Evolutionary conservation across 768 basidiomycete genomes (phyloP).

Genomic region (Leccinum subtestaceum): DNA sequence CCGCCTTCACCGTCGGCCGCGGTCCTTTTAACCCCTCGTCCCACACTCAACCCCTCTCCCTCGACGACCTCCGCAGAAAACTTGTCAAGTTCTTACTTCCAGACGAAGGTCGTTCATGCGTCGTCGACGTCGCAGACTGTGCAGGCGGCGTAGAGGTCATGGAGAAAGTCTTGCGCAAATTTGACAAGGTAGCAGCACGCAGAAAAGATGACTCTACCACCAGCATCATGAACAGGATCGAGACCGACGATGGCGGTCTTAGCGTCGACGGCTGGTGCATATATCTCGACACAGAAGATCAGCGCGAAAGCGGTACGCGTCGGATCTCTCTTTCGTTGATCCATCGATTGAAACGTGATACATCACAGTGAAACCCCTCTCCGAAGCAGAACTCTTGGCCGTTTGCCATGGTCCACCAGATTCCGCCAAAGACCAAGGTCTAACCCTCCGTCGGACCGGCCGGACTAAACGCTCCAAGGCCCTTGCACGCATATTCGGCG

Average conservation of each 20-base stretch:
- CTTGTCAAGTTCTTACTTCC: slow-evolving; percentile 86
- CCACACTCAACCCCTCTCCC: slow-evolving; percentile 45
- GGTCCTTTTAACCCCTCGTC: slow-evolving; percentile 55
- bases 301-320: slow-evolving; percentile 51
- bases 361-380: slow-evolving; percentile 63
- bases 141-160: slow-evolving; percentile 82
- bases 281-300: slow-evolving; percentile 59
- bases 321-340: not conserved
- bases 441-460: slow-evolving; percentile 64
- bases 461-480: slow-evolving; percentile 40
- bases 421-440: slow-evolving; percentile 73
- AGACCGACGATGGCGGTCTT: slow-evolving; percentile 70
- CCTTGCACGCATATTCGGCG: slow-evolving; percentile 48
- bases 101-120: slow-evolving; percentile 74
- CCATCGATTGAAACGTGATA: not conserved
- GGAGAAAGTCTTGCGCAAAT: slow-evolving; percentile 86
- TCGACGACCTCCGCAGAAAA: slow-evolving; percentile 80
- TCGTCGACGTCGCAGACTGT: slow-evolving; percentile 81
- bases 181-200: slow-evolving; percentile 58
- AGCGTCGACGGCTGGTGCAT: slow-evolving; percentile 90
- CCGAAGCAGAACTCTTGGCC: slow-evolving; percentile 74
- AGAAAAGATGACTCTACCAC: slow-evolving; percentile 41
- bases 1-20: slow-evolving; percentile 55
- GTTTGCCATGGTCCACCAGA: slow-evolving; percentile 83
- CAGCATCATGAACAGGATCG: slow-evolving; percentile 50